Conservation (phyloP, 2,329 filamentous ascomycete genomes). For the Clonostachys rhizophaga region DNA sequence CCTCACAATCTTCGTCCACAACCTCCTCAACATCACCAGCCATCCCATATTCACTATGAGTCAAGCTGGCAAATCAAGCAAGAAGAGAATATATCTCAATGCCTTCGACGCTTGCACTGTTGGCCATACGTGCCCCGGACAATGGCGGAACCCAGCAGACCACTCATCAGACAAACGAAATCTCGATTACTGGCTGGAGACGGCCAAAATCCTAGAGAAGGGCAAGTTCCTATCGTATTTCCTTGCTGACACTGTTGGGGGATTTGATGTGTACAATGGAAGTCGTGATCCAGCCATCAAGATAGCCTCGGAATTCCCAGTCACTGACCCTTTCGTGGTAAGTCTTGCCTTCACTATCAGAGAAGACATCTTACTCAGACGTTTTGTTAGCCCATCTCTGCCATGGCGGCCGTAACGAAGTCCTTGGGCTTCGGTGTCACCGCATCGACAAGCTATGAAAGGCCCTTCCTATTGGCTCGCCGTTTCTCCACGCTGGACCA, state of each 20-base stretch:
- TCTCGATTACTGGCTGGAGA: slow-evolving; percentile 58
- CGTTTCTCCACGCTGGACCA: slow-evolving; percentile 60
- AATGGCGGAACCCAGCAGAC: slow-evolving; percentile 60
- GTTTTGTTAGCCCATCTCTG: slow-evolving; percentile 21
- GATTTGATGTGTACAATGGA: too few species aligned
- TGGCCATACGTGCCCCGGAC: slow-evolving; percentile 39
- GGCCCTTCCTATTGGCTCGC: slow-evolving; percentile 57
- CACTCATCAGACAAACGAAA: slow-evolving; percentile 55
- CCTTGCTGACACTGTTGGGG: slow-evolving; percentile 32
- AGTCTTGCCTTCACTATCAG: slow-evolving; percentile 66
- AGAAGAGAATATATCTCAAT: slow-evolving; percentile 35
- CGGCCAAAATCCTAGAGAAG: slow-evolving; percentile 57
- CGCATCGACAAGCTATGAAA: slow-evolving; percentile 34
- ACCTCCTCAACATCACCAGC: too few species aligned
- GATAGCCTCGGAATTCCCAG: slow-evolving; percentile 31
- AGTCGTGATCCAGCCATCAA: slow-evolving; percentile 65
- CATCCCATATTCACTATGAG: too few species aligned
- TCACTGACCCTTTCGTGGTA: slow-evolving; percentile 57
- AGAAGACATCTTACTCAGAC: slow-evolving; percentile 38
- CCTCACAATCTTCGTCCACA: too few species aligned
- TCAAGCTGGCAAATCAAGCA: slow-evolving; percentile 3
- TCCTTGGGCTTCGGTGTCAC: slow-evolving; percentile 30
- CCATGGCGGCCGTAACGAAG: slow-evolving; percentile 39
- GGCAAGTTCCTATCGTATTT: slow-evolving; percentile 62
- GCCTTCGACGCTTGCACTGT: slow-evolving; percentile 28